phyloP scores from a whole-genome alignment of 805 yeast genomes.

The Wickerhamomyces tratensis region DNA sequence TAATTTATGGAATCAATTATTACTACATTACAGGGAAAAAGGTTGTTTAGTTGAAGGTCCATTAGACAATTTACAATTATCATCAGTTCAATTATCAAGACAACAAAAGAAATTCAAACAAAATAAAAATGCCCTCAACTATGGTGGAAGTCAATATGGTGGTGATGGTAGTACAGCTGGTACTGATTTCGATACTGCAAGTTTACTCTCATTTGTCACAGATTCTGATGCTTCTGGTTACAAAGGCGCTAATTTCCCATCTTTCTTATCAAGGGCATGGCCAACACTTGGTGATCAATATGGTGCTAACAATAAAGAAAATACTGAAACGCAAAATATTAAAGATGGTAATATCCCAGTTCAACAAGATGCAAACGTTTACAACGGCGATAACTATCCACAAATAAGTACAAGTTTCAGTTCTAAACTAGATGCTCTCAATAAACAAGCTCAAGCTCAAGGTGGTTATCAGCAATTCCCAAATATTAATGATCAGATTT shows the following conservation, averaged over 20 bases:
- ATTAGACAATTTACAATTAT: slow-evolving; percentile 65
- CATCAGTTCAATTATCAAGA: slow-evolving; percentile 45
- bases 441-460: too few species aligned
- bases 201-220: slow-evolving; percentile 27
- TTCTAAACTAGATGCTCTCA: background rate
- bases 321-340: background rate
- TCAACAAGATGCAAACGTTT: slow-evolving; percentile 1
- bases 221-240: slow-evolving; percentile 13
- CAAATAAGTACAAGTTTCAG: slow-evolving; percentile 9
- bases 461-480: too few species aligned
- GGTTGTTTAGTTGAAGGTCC: slow-evolving; percentile 91
- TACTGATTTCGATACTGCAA: slow-evolving; percentile 26
- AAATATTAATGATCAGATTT: too few species aligned
- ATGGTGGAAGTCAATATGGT: slow-evolving; percentile 1
- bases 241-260: slow-evolving; percentile 7
- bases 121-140: slow-evolving; percentile 2
- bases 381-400: slow-evolving; percentile 8
- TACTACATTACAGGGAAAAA: slow-evolving; percentile 69
- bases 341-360: too few species aligned
- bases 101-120: slow-evolving; percentile 9
- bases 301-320: slow-evolving; percentile 1
- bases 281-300: slow-evolving; percentile 15
- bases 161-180: slow-evolving; percentile 9
- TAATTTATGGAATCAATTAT: slow-evolving; percentile 67
- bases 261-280: slow-evolving; percentile 14